Percentiles rank a stretch among this genome's conserved stretches.
Conservation (phyloP, 2,329 filamentous ascomycete genomes). For the Eutypella sp. region DNA sequence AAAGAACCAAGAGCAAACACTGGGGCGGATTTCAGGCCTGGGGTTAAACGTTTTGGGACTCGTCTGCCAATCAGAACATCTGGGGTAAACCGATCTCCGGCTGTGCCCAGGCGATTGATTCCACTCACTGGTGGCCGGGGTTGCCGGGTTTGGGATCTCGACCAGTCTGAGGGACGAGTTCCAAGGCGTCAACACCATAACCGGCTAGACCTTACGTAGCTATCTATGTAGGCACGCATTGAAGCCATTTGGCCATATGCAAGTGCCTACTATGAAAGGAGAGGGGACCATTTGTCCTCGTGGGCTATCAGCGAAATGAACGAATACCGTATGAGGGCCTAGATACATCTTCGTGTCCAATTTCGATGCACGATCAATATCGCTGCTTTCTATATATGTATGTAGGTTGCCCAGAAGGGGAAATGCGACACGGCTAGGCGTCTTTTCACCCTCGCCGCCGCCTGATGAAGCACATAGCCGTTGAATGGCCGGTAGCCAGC, state of each 20-base stretch:
- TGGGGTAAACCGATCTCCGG: slow-evolving; percentile 8
- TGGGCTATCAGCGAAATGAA: slow-evolving; percentile 6
- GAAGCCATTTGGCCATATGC: slow-evolving; percentile 1
- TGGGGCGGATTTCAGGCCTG: background rate
- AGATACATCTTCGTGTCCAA: background rate
- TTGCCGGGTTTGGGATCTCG: slow-evolving; percentile 7
- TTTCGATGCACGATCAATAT: background rate
- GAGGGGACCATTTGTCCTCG: slow-evolving; percentile 12
- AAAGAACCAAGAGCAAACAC: background rate
- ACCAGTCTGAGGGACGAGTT: slow-evolving; percentile 6
- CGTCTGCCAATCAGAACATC: slow-evolving; percentile 4
- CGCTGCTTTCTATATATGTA: background rate
- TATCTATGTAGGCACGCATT: too few relatives aligned
- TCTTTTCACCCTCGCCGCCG: too few relatives aligned
- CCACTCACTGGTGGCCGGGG: background rate
- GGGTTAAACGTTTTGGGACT: background rate
- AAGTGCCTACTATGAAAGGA: background rate
- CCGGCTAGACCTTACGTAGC: too few relatives aligned
- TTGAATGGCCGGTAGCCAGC: background rate
- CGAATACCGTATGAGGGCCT: background rate
- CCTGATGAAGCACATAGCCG: background rate
- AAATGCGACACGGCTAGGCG: background rate
- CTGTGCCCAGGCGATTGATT: slow-evolving; percentile 2
- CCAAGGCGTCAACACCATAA: too few relatives aligned
- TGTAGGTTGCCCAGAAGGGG: background rate